Percentiles rank a stretch among this genome's conserved stretches.
Evolutionary conservation across 2,329 filamentous ascomycete genomes (phyloP).

Genomic region (Hymenoscyphus salicellus): DNA sequence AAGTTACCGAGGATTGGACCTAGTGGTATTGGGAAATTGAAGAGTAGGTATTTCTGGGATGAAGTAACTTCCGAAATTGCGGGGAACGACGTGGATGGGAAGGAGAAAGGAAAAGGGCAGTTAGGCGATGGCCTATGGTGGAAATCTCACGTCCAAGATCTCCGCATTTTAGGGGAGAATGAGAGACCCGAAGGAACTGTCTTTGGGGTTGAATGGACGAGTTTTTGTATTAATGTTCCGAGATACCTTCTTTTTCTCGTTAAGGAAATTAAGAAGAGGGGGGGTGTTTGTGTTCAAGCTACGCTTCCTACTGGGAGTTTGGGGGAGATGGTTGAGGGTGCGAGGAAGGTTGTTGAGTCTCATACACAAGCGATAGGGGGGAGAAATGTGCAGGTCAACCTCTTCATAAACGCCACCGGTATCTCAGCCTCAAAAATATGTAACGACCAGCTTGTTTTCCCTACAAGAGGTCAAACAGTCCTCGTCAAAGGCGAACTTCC

Average conservation of each 20-base stretch:
- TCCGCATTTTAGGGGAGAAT: background rate
- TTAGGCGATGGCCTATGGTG: slow-evolving; percentile 21
- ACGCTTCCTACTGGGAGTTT: too few relatives aligned
- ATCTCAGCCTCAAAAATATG: slow-evolving; percentile 40
- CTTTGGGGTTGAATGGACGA: slow-evolving; percentile 12
- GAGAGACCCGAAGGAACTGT: slow-evolving; percentile 12
- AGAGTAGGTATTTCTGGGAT: too few relatives aligned
- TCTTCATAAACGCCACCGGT: slow-evolving; percentile 44
- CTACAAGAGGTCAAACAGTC: slow-evolving; percentile 47
- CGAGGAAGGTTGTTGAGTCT: too few relatives aligned
- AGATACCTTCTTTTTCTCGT: slow-evolving; percentile 29
- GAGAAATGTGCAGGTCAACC: background rate
- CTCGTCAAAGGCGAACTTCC: slow-evolving; percentile 41
- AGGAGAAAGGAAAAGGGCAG: slow-evolving; percentile 29
- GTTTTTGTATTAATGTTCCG: slow-evolving; percentile 22
- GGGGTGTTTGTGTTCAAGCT: too few relatives aligned
- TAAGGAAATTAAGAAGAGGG: background rate
- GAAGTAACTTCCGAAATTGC: too few relatives aligned
- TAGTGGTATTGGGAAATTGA: too few relatives aligned
- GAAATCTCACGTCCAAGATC: background rate
- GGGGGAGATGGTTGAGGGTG: too few relatives aligned
- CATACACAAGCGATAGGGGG: too few relatives aligned
- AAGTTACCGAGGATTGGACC: background rate
- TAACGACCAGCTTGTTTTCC: slow-evolving; percentile 38
- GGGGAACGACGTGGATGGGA: too few relatives aligned